A percentile compares a stretch with the other conserved stretches of the same genome.
These are phyloP conservation scores for Lupinus albus DNA, from an alignment of 306 rosid species.

Conservation along the genomic window DNA sequence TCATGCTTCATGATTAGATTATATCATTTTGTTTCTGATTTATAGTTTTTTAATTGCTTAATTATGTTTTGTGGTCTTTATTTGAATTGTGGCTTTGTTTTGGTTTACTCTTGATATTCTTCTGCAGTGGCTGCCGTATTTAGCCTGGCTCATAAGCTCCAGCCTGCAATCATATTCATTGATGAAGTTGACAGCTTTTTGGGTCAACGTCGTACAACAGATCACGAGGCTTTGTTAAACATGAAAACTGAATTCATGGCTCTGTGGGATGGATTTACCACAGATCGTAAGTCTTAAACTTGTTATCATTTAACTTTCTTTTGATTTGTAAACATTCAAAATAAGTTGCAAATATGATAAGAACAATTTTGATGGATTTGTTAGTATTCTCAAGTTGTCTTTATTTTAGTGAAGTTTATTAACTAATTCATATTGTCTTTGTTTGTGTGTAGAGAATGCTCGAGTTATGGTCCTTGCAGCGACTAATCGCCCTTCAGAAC, in stretches of 20 bases:
- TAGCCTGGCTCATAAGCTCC: constrained; percentile 95
- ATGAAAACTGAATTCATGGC: constrained; percentile 99
- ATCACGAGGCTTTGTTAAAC: constrained; percentile 93
- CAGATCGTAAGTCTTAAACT: constrained; percentile 72
- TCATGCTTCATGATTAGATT: not conserved
- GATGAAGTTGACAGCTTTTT: constrained; percentile 98
- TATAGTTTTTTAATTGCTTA: not conserved
- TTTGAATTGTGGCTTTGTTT: not conserved
- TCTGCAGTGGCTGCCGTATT: constrained; percentile 91
- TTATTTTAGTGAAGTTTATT: constrained; percentile 14
- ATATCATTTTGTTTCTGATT: not conserved
- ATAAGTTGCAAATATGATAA: constrained; percentile 18
- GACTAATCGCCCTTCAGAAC: constrained; percentile 97
- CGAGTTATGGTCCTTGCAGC: constrained; percentile 98
- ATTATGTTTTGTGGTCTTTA: constrained; percentile 30
- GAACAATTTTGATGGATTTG: constrained; percentile 9
- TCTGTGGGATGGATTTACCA: constrained; percentile 96
- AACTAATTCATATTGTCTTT: constrained; percentile 10
- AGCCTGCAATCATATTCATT: constrained; percentile 96
- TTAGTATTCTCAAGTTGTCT: constrained; percentile 24
- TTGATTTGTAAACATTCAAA: constrained; percentile 13
- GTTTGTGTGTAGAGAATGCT: constrained; percentile 66
- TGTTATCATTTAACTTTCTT: not conserved
- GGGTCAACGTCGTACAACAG: constrained; percentile 92
- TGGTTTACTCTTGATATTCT: constrained; percentile 30